phyloP scores from a whole-genome alignment of 2,329 filamentous ascomycete species.

The Capronia epimyces region DNA sequence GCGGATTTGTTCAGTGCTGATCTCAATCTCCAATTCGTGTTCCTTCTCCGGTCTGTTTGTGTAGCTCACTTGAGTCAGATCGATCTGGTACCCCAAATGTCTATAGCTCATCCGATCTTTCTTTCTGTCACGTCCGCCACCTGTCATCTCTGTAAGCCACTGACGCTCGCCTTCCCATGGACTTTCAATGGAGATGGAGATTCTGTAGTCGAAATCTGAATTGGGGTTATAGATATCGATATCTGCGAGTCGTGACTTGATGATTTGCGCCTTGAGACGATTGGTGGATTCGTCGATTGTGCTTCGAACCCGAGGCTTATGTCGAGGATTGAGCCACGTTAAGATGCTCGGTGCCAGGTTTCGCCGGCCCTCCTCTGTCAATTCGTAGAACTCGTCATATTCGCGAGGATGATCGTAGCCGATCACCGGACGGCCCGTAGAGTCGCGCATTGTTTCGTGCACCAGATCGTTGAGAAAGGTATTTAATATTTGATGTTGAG shows the following conservation, averaged over 20 bases:
- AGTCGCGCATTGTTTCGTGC: conserved; percentile 37
- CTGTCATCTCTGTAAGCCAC: conserved; percentile 42
- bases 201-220: conserved; percentile 77
- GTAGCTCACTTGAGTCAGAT: conserved; percentile 80
- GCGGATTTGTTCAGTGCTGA: conserved; percentile 43
- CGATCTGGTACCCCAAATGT: conserved; percentile 81
- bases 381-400: conserved; percentile 75
- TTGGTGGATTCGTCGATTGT: conserved; percentile 61
- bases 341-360: conserved; percentile 61
- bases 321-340: conserved; percentile 54
- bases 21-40: conserved; percentile 47
- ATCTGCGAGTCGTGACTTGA: conserved; percentile 84
- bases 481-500: conserved; percentile 78
- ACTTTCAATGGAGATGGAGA: conserved; percentile 94
- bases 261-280: conserved; percentile 70
- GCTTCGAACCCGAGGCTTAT: conserved; percentile 60
- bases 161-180: conserved; percentile 66
- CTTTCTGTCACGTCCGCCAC: conserved; percentile 55
- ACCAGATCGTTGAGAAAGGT: conserved; percentile 71
- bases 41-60: conserved; percentile 40
- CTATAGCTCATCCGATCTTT: conserved; percentile 91
- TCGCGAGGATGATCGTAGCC: conserved; percentile 78
- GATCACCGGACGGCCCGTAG: conserved; percentile 56
- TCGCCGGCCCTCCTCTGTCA: conserved; percentile 55
- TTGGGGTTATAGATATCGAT: conserved; percentile 78